Base-by-base conservation (phyloP, 2,329 filamentous ascomycete genomes). In the Nothophaeocryptopus gaeumannii region DNA sequence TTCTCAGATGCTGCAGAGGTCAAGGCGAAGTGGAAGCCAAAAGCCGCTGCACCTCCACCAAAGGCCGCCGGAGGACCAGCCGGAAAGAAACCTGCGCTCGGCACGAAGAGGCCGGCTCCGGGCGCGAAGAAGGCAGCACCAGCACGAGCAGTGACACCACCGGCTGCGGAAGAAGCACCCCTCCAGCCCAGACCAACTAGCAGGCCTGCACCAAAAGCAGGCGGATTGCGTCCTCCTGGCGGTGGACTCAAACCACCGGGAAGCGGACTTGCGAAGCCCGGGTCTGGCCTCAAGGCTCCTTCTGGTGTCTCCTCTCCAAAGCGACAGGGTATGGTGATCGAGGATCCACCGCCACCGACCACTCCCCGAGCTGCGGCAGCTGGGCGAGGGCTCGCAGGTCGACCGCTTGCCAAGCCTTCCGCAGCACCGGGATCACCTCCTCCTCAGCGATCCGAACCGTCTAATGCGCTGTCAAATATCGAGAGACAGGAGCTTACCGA, bases 401-500 rank as follows among this genome's bases (percentile, higher is more conserved):
- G 93, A 15, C 91, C 93, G 0, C 78, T 99, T 10, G 84, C 86
- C 11, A 95, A 93, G 67, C 88, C 89, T 26, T 50, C 59, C 8
- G 53, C 58, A 20, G 52, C 34, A 68, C 75, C 12, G 77, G 7
- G 74, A 79, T 83, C 32, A 56, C 70, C 47, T 58, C 85, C 2
- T 74, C 89, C 50, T 78, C 83, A 14, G 80, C 84, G 14, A 48
- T 64, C 78, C 1, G 50, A 55, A 30, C 36, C 69, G 73, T 45
- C 84, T 0, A 84, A 81, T 34, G 86, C 86, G 0, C 76, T 96
- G 40, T 81, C 84, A 14, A 80, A 86, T 8, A 78, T 88, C n/a
- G 93, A 99, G 66, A 83, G 88, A 37, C 88, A 89, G n/a, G 92
- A 99, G 68, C 76, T 99, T 1, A 89, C 95, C 58, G 91, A 96